Conservation (phyloP, 768 basidiomycete genomes). For the Pleurotus tuoliensis region DNA sequence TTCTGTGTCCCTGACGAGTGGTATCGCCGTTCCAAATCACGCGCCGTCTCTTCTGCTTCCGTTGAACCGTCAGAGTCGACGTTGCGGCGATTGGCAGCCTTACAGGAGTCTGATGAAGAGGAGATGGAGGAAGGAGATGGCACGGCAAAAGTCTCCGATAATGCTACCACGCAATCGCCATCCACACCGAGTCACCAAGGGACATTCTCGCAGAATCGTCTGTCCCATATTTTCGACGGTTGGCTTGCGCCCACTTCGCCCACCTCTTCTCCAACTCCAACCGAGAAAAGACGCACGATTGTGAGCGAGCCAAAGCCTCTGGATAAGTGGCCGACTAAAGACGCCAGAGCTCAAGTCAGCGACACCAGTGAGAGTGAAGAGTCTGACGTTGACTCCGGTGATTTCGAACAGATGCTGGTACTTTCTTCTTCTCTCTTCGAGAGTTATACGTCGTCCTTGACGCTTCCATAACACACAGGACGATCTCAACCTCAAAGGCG, state of each 20-base stretch:
- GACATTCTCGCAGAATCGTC: slow-evolving; percentile 52
- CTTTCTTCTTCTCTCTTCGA: slow-evolving; percentile 15
- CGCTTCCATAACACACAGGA: slow-evolving; percentile 41
- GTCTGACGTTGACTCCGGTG: slow-evolving; percentile 34
- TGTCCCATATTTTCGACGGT: slow-evolving; percentile 64
- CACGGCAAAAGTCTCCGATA: slow-evolving; percentile 50
- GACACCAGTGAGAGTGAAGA: slow-evolving; percentile 26
- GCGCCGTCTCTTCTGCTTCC: slow-evolving; percentile 37
- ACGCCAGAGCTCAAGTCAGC: slow-evolving; percentile 16
- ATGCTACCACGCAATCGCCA: slow-evolving; percentile 2
- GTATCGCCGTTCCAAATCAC: slow-evolving; percentile 69
- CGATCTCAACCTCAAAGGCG: slow-evolving; percentile 69
- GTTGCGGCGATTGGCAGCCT: slow-evolving; percentile 41
- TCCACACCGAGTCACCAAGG: slow-evolving; percentile 45
- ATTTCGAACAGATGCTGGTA: slow-evolving; percentile 73
- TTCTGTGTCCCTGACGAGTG: slow-evolving; percentile 78
- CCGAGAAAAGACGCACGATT: slow-evolving; percentile 44
- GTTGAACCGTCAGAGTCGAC: slow-evolving; percentile 50
- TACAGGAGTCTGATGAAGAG: slow-evolving; percentile 44
- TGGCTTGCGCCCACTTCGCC: slow-evolving; percentile 54
- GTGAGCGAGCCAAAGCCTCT: slow-evolving; percentile 72
- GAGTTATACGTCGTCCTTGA: not conserved
- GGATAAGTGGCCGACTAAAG: slow-evolving; percentile 38
- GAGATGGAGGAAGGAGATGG: slow-evolving; percentile 49
- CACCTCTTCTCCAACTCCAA: slow-evolving; percentile 27